Evolutionary conservation across 495 filamentous ascomycete genomes (phyloP).

Genomic region (Xylaria bambusicola): DNA sequence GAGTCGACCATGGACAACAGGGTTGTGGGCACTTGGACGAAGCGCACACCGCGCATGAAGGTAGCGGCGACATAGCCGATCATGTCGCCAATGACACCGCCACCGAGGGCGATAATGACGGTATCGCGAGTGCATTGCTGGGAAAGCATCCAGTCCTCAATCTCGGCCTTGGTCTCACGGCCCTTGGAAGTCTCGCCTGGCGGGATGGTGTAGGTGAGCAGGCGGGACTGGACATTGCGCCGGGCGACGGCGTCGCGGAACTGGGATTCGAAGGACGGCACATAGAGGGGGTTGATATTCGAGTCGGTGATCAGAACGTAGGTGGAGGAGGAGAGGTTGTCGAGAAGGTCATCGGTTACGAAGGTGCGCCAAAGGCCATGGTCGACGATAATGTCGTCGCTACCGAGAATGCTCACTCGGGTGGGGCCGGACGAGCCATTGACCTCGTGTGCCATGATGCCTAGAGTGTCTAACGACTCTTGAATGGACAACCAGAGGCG

Average conservation of each 20-base stretch:
- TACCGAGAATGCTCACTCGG: slow-evolving; percentile 54
- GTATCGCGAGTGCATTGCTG: slow-evolving; percentile 92
- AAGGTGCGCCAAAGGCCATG: slow-evolving; percentile 86
- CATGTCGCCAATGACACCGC: slow-evolving; percentile 96
- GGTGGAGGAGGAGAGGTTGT: slow-evolving; percentile 76
- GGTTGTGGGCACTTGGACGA: slow-evolving; percentile 95
- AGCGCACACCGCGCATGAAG: slow-evolving; percentile 96
- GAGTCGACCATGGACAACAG: slow-evolving; percentile 97
- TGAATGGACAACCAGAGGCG: background rate
- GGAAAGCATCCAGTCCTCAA: slow-evolving; percentile 96
- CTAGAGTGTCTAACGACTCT: background rate
- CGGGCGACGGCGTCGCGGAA: slow-evolving; percentile 62
- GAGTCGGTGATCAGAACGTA: slow-evolving; percentile 97
- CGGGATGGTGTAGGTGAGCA: slow-evolving; percentile 83
- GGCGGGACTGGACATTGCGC: slow-evolving; percentile 58
- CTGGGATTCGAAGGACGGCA: slow-evolving; percentile 68
- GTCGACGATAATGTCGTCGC: slow-evolving; percentile 85
- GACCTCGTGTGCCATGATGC: slow-evolving; percentile 21
- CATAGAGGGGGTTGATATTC: slow-evolving; percentile 81
- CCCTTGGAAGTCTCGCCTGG: slow-evolving; percentile 94
- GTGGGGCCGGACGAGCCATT: slow-evolving; percentile 41
- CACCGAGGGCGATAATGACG: slow-evolving; percentile 92
- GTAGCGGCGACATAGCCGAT: slow-evolving; percentile 96
- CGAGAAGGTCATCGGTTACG: slow-evolving; percentile 79
- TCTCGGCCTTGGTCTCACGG: slow-evolving; percentile 86